Conservation (phyloP, 495 filamentous ascomycete genomes). For the Tricharina praecox region DNA sequence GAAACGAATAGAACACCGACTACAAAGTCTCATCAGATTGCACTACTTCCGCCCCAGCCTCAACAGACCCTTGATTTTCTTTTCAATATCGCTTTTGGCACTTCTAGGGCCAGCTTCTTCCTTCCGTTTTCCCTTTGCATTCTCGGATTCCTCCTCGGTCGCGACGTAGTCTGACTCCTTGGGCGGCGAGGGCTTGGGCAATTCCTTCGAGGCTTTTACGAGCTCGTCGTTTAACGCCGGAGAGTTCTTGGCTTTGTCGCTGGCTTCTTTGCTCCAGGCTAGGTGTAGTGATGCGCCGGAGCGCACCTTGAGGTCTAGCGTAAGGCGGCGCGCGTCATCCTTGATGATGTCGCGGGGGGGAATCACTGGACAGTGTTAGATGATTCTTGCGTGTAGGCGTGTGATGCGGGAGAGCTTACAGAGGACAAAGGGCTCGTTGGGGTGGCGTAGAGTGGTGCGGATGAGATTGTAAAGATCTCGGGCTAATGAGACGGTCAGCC, state of each 20-base stretch:
- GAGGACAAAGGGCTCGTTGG: constrained; percentile 37
- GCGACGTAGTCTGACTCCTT: constrained; percentile 18
- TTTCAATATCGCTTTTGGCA: constrained; percentile 20
- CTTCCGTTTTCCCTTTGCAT: constrained; percentile 26
- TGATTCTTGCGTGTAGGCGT: too few species aligned
- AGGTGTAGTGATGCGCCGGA: constrained; percentile 61
- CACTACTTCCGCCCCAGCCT: constrained; percentile 30
- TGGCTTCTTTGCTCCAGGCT: constrained; percentile 48
- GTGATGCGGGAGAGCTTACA: constrained; percentile 21
- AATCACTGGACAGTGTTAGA: too few species aligned
- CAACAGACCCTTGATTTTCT: constrained; percentile 25
- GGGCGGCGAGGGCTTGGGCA: constrained; percentile 34
- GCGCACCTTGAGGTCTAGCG: constrained; percentile 51
- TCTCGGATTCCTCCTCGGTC: constrained; percentile 31
- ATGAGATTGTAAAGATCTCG: constrained; percentile 24
- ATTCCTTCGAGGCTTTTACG: constrained; percentile 45
- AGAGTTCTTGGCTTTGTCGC: constrained; percentile 32
- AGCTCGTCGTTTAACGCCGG: constrained; percentile 47
- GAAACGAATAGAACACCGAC: constrained; percentile 2
- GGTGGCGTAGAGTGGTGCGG: constrained; percentile 21
- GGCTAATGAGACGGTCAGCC: too few species aligned
- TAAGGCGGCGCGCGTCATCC: constrained; percentile 40
- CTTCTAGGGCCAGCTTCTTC: constrained; percentile 7
- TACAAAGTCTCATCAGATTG: neutral
- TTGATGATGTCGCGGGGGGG: constrained; percentile 29